These are phyloP conservation scores for Malus hybrid DNA, from an alignment of 331 rosid species.

Conservation along the genomic window DNA sequence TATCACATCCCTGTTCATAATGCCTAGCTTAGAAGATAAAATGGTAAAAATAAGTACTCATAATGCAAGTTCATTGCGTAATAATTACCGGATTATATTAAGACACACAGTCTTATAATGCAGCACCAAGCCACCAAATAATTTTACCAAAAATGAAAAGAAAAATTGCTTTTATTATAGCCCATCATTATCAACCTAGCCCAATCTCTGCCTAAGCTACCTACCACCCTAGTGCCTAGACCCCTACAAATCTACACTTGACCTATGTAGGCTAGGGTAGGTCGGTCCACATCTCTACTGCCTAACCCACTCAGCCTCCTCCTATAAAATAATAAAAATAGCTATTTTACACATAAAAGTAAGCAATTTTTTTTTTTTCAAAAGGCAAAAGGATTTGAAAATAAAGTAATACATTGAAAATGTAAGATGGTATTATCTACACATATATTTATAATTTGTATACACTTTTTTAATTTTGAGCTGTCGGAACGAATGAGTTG, in stretches of 20 bases:
- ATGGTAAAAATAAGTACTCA: background rate
- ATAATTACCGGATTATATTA: background rate
- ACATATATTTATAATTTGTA: too few relatives aligned
- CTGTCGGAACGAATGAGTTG: rapidly evolving
- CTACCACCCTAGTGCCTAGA: background rate
- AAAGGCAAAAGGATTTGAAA: background rate
- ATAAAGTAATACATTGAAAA: background rate
- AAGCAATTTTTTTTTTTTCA: too few relatives aligned
- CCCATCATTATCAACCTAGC: background rate
- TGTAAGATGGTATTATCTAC: too few relatives aligned
- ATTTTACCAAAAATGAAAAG: background rate
- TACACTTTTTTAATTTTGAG: too few relatives aligned
- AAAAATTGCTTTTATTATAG: background rate
- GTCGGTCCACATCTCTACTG: background rate
- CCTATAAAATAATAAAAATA: background rate
- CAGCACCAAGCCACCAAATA: background rate
- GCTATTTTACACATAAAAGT: background rate
- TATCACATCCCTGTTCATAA: too few relatives aligned
- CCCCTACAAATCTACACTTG: background rate
- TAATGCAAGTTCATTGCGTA: background rate
- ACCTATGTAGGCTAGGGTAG: background rate
- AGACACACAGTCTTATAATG: background rate
- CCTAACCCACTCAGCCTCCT: constrained; percentile 1
- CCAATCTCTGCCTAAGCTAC: background rate
- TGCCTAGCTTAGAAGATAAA: too few relatives aligned